Conservation (phyloP, 768 basidiomycete species). For the Fomitopsis pulvina region DNA sequence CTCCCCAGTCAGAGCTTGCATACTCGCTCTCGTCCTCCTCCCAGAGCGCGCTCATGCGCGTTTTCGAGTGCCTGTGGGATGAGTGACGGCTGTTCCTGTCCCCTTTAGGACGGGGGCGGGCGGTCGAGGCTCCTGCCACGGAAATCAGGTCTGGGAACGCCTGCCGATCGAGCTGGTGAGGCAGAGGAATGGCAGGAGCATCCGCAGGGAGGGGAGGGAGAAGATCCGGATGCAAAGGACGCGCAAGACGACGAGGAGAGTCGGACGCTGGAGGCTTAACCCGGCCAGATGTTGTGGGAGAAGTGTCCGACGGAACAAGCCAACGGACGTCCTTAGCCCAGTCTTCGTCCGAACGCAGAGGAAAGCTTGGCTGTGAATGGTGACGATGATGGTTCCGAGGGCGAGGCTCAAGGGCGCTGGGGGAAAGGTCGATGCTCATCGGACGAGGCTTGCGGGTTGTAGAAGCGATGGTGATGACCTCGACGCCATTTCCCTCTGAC, state of each 20-base stretch:
- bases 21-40: conserved; percentile 33
- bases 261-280: neutral
- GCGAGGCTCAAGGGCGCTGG: neutral
- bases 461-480: conserved; percentile 18
- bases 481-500: conserved; percentile 1
- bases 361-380: conserved; percentile 12
- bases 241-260: conserved; percentile 4
- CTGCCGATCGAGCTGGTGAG: conserved; percentile 3
- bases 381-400: conserved; percentile 2
- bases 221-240: conserved; percentile 8
- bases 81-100: conserved; percentile 14
- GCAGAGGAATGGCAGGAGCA: neutral
- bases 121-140: neutral
- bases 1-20: conserved; percentile 14
- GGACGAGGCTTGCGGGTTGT: conserved; percentile 9
- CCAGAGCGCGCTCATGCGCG: conserved; percentile 31
- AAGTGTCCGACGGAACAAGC: conserved; percentile 36
- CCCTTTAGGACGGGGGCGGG: conserved; percentile 13
- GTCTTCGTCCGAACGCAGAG: conserved; percentile 45
- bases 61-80: conserved; percentile 14
- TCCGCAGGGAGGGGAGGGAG: conserved; percentile 6
- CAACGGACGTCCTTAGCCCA: conserved; percentile 67
- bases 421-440: conserved; percentile 9
- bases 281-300: conserved; percentile 6
- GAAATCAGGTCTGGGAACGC: conserved; percentile 1